Percentiles rank a stretch among this genome's conserved stretches.
Evolutionary conservation across 139 green algal species (phyloP).

Genomic region (Trebouxia sp.): DNA sequence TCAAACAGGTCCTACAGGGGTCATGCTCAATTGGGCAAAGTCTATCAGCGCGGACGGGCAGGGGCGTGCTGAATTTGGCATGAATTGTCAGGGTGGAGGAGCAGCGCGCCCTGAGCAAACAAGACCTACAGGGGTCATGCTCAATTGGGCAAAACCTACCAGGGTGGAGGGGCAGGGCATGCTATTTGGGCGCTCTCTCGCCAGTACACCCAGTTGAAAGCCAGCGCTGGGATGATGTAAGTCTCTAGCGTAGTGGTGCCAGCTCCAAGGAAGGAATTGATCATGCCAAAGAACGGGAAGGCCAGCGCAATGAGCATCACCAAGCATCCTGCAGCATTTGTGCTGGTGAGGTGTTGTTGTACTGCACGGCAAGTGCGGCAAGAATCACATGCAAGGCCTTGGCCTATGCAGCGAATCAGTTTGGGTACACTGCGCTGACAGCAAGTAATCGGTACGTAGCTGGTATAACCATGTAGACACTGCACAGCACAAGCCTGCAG

Average conservation of each 20-base stretch:
- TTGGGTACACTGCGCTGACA: too few relatives aligned
- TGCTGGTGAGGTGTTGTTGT: too few relatives aligned
- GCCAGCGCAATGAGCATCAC: constrained; percentile 32
- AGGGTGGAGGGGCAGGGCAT: not conserved
- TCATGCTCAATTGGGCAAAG: not conserved
- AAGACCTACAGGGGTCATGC: not conserved
- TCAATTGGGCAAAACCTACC: not conserved
- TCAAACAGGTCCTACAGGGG: not conserved
- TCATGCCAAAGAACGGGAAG: constrained; percentile 40
- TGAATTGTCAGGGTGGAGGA: not conserved
- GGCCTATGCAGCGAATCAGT: too few relatives aligned
- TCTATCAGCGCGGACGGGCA: not conserved
- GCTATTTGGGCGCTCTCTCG: not conserved
- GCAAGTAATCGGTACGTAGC: too few relatives aligned
- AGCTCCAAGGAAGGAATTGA: constrained; percentile 36
- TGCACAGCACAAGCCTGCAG: too few relatives aligned
- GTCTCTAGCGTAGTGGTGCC: constrained; percentile 40
- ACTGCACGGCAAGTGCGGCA: too few relatives aligned
- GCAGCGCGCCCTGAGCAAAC: not conserved
- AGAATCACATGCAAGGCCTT: too few relatives aligned
- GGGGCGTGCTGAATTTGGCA: not conserved
- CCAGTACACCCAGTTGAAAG: constrained; percentile 30
- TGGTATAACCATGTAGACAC: too few relatives aligned
- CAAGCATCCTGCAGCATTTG: not conserved
- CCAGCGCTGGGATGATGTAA: constrained; percentile 37